Evolutionary conservation across 1,139 yeast species (phyloP).

Genomic region (Hyphopichia fennica): DNA sequence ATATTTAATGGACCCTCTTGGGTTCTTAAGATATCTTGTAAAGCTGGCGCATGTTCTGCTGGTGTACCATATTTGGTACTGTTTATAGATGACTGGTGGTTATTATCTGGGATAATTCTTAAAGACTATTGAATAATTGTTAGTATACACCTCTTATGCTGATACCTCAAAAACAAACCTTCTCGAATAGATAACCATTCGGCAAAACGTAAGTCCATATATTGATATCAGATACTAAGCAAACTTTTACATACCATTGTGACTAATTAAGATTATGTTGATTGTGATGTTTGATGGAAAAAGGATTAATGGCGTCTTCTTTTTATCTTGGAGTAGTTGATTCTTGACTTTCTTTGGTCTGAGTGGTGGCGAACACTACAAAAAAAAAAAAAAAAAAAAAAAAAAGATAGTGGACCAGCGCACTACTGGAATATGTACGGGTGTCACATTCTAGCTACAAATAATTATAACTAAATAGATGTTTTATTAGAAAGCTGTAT

Average conservation of each 20-base stretch:
- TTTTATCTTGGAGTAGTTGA: neutral
- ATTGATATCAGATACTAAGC: neutral
- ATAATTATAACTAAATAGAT: neutral
- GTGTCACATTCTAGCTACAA: neutral
- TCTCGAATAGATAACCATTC: too few relatives aligned
- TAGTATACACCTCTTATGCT: conserved; percentile 2
- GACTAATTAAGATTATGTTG: neutral
- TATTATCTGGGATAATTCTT: conserved; percentile 50
- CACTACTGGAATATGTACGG: neutral
- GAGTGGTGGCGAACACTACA: neutral
- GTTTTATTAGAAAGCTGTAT: neutral
- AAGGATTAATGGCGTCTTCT: neutral
- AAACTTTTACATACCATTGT: conserved; percentile 6
- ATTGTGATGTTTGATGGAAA: neutral
- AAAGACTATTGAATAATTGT: conserved; percentile 32
- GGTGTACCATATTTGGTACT: conserved; percentile 50
- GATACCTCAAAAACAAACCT: too few relatives aligned
- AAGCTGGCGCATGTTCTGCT: conserved; percentile 62
- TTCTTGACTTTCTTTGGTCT: neutral
- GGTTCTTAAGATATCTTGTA: conserved; percentile 58
- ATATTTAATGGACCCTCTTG: conserved; percentile 61
- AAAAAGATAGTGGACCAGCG: neutral
- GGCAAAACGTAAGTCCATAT: too few relatives aligned
- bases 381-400: too few relatives aligned
- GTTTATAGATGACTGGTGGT: conserved; percentile 41